Base-by-base conservation (phyloP, 148 eudicot genomes). In the Tetragonia tetragonoides region DNA sequence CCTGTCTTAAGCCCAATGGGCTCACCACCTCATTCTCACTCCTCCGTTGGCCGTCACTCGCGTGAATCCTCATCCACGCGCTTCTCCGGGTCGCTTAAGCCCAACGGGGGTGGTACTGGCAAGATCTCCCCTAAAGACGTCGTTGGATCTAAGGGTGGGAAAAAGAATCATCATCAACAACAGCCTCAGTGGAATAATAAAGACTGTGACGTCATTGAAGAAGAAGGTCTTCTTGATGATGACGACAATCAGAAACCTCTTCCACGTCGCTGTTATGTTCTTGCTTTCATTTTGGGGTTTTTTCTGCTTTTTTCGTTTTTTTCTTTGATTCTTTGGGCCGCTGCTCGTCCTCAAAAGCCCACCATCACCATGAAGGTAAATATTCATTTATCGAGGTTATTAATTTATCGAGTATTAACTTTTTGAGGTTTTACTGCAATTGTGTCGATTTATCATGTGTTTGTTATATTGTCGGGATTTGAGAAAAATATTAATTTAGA, bases 21-120 rank as follows among this genome's bases (percentile, higher is more conserved):
- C 0, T 93, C 98, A 0, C 98, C 98, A 0, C 97, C 90, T 5
- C 97, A 89, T 77, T 86, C 93, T 12, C 87, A 91, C 82, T 91
- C 96, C 74, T 91, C 93, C 63, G 84, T 88, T 28, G 96, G 96
- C 68, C 90, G 85, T 49, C 97, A 93, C 84, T 93, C 98, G 4
- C 90, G 97, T 0, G 97, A 88, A 42, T 89, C 93, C 28, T 93
- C 96, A 54, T 82, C 96, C 67, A 93, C 91, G 46, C 89, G 96
- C 28, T 93, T 89, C 77, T 89, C 93, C 41, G 92, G 98, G 16
- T 88, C 93, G 5, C 85, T 93, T 3, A 90, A 89, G 81, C 94
- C 94, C 16, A 88, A 63, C 6, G 73, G 57, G 6, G 57, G 18
- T 18, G 83, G 86, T 51, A 86, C 97, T 17, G 85, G 91, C 41